These are phyloP conservation scores for Aeschynomene evenia DNA, from an alignment of 306 rosid genomes.

Conservation along the genomic window DNA sequence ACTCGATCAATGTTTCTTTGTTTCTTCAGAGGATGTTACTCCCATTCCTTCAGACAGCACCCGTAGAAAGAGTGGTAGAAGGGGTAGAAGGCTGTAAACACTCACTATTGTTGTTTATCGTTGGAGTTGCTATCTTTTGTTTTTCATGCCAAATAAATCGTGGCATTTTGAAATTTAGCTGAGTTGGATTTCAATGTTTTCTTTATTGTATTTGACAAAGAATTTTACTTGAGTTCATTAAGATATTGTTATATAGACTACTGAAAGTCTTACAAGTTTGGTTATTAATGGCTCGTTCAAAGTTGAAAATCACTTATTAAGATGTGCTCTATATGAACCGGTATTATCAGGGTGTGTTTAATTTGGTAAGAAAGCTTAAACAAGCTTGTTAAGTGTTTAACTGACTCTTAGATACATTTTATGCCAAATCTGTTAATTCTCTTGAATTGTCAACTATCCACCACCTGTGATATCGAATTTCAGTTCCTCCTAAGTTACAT, in stretches of 20 bases:
- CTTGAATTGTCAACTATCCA: too few relatives aligned
- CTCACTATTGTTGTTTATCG: constrained; percentile 2
- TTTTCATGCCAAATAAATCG: constrained; percentile 20
- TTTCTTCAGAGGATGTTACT: constrained; percentile 83
- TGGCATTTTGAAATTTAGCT: constrained; percentile 29
- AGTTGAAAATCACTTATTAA: background rate
- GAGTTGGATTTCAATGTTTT: constrained; percentile 30
- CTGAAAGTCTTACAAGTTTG: background rate
- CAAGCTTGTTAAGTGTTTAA: too few relatives aligned
- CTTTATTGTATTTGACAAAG: constrained; percentile 18
- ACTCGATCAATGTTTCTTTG: background rate
- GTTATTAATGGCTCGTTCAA: background rate
- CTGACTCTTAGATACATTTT: too few relatives aligned
- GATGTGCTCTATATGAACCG: background rate
- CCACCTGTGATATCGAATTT: too few relatives aligned
- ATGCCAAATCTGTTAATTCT: too few relatives aligned
- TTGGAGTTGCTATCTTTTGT: constrained; percentile 5
- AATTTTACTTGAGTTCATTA: constrained; percentile 5
- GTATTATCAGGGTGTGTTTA: too few relatives aligned
- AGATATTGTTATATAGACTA: background rate
- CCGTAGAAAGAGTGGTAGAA: constrained; percentile 91
- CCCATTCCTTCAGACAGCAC: constrained; percentile 93
- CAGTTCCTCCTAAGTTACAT: too few relatives aligned
- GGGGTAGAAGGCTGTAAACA: constrained; percentile 84
- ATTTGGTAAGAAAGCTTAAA: too few relatives aligned